These are phyloP conservation scores for Boletus rubescentipes DNA, from an alignment of 768 basidiomycete genomes.

Conservation along the genomic window DNA sequence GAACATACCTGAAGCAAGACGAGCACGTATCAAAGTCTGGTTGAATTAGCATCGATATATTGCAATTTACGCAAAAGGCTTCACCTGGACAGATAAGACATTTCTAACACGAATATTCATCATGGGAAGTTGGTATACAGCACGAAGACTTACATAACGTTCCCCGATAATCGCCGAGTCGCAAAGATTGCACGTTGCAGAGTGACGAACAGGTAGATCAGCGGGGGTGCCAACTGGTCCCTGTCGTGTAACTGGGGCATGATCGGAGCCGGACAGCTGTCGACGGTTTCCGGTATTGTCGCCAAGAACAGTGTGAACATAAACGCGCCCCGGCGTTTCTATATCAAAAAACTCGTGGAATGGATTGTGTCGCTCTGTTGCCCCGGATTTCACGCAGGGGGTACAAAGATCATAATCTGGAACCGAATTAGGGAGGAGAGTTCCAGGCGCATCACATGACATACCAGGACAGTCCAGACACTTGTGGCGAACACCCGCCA, in stretches of 20 bases:
- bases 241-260: background rate
- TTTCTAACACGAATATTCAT: conserved; percentile 51
- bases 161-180: conserved; percentile 66
- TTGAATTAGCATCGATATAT: conserved; percentile 6
- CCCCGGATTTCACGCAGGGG: conserved; percentile 49
- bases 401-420: conserved; percentile 75
- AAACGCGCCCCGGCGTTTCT: conserved; percentile 58
- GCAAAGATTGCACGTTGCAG: conserved; percentile 76
- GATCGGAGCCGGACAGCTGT: conserved; percentile 1
- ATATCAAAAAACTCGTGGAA: conserved; percentile 75
- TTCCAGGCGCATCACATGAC: conserved; percentile 12
- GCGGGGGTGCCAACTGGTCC: background rate
- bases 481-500: conserved; percentile 74
- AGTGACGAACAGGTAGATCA: conserved; percentile 44
- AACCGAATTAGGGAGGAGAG: conserved; percentile 1
- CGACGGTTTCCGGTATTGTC: conserved; percentile 8
- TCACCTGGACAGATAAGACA: conserved; percentile 64
- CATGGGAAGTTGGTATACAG: background rate
- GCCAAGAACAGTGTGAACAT: conserved; percentile 58
- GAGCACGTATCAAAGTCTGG: conserved; percentile 76
- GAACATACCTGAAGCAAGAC: conserved; percentile 59
- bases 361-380: conserved; percentile 53
- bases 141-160: conserved; percentile 59
- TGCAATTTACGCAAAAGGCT: background rate
- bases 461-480: conserved; percentile 74